Base-by-base conservation (phyloP, 1,139 yeast genomes). In the Saccharomycopsis hybrid region DNA sequence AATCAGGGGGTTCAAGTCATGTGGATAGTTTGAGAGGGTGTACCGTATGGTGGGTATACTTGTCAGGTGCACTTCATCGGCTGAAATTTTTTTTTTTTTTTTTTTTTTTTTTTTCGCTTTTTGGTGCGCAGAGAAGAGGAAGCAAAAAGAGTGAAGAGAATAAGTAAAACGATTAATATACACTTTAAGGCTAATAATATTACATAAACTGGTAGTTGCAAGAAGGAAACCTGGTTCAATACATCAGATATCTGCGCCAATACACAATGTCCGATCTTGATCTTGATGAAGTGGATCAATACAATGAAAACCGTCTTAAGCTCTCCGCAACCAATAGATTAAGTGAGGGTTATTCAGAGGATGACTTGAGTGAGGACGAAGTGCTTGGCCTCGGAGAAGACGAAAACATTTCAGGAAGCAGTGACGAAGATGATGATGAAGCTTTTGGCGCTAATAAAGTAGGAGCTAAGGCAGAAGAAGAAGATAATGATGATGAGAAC, bases 261-360 rank as follows among this genome's bases (percentile, higher is more conserved):
- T 9, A 29, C 18, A 44, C 27, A 27, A 43, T 43, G 53, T 44
- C 48, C 48, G 55, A 52, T 39, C 27, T 51, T 13, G 55, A 52
- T 24, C 62, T 75, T 36, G 82, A 82, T 61, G 95, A 85, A 59
- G 83, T 85, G 8, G 95, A 86, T 62, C 78, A 75, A 30, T 83
- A 85, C 65, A 80, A 82, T 58, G 77, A 3, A 71, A 76, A 47
- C 85, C 90, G 1, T 82, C 77, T 38, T 64, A 72, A 40, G 71
- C 71, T 51, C 65, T 64, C 9, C 39, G 57, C 57, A 49, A 60
- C 51, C 41, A 57, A 57, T 31, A 58, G 56, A 27, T 70, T 65
- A 3, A 66, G 65, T 2, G 72, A 70, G 30, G 77, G 71, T 42
- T 45, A 46, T 13, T 45, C 53, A n/a, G 32, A 42, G 4, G 54